Evolutionary conservation across 2,329 filamentous ascomycete genomes (phyloP).

Genomic region (Diplocarpon mali): DNA sequence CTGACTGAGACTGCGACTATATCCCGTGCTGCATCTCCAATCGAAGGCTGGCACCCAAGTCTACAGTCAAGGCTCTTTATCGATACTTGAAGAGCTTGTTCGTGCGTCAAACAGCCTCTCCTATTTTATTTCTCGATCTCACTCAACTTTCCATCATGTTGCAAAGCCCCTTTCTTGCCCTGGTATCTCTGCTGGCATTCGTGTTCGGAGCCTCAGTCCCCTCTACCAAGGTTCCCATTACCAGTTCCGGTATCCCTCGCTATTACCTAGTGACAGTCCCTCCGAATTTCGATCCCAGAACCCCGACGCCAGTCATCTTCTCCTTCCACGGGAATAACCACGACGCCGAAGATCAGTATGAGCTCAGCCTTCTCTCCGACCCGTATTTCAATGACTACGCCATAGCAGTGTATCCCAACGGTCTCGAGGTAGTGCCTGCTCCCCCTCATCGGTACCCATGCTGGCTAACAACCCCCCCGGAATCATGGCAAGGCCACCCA

Average conservation of each 20-base stretch:
- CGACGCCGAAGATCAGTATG: slow-evolving; percentile 28
- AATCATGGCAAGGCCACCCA: slow-evolving; percentile 32
- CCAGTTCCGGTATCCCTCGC: background rate
- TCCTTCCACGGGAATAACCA: slow-evolving; percentile 36
- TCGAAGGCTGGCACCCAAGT: too few relatives aligned
- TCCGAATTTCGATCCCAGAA: slow-evolving; percentile 27
- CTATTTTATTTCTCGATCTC: too few relatives aligned
- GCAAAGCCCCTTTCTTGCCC: background rate
- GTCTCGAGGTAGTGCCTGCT: slow-evolving; percentile 26
- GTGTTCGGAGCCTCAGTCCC: background rate
- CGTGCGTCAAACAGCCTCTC: too few relatives aligned
- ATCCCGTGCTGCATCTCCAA: too few relatives aligned
- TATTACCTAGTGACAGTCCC: slow-evolving; percentile 30
- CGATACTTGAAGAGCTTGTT: too few relatives aligned
- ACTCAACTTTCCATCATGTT: background rate
- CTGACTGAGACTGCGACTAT: too few relatives aligned
- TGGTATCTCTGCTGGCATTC: background rate
- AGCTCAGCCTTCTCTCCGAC: slow-evolving; percentile 29
- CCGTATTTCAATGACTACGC: slow-evolving; percentile 28
- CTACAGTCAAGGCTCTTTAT: too few relatives aligned
- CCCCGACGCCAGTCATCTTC: slow-evolving; percentile 29
- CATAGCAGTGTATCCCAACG: slow-evolving; percentile 37
- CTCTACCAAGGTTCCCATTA: background rate
- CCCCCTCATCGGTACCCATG: background rate
- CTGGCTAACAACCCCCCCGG: slow-evolving; percentile 16